A percentile compares a stretch with the other conserved stretches of the same genome.
phyloP scores from a whole-genome alignment of 805 yeast genomes.

The Lachancea dasiensis region DNA sequence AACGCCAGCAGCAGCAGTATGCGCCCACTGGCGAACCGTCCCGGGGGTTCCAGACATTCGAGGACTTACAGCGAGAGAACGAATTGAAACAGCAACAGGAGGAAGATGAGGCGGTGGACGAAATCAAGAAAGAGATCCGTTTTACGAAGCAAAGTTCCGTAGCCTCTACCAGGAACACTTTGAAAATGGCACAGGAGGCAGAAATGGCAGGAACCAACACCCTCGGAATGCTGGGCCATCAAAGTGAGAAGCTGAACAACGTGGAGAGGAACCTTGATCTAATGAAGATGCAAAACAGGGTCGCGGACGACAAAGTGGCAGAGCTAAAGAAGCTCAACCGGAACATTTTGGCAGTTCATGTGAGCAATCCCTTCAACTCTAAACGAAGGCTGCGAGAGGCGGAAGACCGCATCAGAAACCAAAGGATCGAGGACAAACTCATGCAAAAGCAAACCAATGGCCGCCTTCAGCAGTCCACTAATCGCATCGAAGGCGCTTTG shows the following conservation, averaged over 20 bases:
- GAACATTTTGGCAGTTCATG: conserved; percentile 72
- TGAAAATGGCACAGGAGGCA: conserved; percentile 65
- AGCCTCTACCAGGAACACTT: conserved; percentile 76
- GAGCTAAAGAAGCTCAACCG: conserved; percentile 77
- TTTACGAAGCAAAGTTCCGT: conserved; percentile 84
- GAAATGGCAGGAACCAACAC: conserved; percentile 75
- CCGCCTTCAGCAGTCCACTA: conserved; percentile 58
- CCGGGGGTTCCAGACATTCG: conserved; percentile 31
- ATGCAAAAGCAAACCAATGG: conserved; percentile 55
- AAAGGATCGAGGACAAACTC: conserved; percentile 55
- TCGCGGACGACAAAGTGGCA: conserved; percentile 76
- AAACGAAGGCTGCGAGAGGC: conserved; percentile 66
- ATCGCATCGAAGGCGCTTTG: conserved; percentile 60
- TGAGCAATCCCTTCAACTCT: conserved; percentile 83
- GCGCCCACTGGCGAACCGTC: conserved; percentile 61
- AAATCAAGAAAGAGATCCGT: conserved; percentile 72
- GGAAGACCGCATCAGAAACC: conserved; percentile 61
- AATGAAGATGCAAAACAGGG: conserved; percentile 73
- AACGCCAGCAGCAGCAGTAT: conserved; percentile 21
- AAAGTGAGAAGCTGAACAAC: conserved; percentile 75
- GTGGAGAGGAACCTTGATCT: conserved; percentile 72
- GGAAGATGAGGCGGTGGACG: conserved; percentile 87
- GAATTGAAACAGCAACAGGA: conserved; percentile 38
- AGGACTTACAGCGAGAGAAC: conserved; percentile 34
- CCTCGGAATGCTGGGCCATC: conserved; percentile 89